These are phyloP conservation scores for Xerophyta viscosa DNA, from an alignment of 106 monocot genomes.

Conservation along the genomic window DNA sequence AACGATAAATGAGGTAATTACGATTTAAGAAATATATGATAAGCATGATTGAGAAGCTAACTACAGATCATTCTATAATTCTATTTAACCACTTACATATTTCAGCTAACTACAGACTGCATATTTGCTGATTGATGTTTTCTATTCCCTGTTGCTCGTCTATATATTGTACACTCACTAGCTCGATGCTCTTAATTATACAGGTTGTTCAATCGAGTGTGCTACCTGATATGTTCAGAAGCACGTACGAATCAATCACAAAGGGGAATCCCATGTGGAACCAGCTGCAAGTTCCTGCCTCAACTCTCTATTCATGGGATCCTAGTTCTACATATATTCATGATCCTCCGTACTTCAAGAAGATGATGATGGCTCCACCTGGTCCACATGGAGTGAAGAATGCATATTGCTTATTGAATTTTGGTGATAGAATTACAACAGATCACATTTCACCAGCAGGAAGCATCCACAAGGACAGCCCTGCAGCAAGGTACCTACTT, in stretches of 20 bases:
- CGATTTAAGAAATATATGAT: too few relatives aligned
- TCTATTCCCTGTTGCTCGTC: too few relatives aligned
- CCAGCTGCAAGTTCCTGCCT: constrained; percentile 35
- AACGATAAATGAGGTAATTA: too few relatives aligned
- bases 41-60: too few relatives aligned
- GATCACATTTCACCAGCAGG: too few relatives aligned
- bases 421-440: constrained; percentile 72
- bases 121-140: too few relatives aligned
- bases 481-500: constrained; percentile 78
- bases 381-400: constrained; percentile 56
- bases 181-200: not conserved
- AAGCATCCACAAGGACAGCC: constrained; percentile 69
- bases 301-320: constrained; percentile 65
- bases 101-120: too few relatives aligned
- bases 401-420: constrained; percentile 65
- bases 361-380: constrained; percentile 69
- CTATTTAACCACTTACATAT: too few relatives aligned
- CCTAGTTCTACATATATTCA: constrained; percentile 68
- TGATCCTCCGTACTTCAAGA: constrained; percentile 65
- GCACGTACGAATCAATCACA: constrained; percentile 66
- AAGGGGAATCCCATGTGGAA: constrained; percentile 85
- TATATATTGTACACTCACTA: too few relatives aligned
- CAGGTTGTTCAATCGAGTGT: constrained; percentile 68
- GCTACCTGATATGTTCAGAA: constrained; percentile 73
- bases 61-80: not conserved